Evolutionary conservation across 129 eudicot genomes (phyloP), one percentile per base, ranked within the genome.

Genomic region (Apium graveolens): DNA sequence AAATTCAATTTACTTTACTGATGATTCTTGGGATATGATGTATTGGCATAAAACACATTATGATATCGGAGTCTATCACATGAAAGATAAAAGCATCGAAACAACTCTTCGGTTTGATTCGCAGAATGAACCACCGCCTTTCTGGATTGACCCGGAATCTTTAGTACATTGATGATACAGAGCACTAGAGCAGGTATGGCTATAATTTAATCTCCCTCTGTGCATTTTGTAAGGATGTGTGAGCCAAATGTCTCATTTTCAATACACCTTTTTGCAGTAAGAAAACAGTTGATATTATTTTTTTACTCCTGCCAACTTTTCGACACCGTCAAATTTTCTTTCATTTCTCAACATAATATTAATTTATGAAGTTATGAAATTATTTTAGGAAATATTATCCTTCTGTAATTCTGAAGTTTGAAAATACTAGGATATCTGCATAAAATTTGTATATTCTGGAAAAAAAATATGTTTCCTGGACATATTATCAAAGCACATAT

Each of bases 1-100:
- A 11, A 73, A 73, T 73, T 73, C 55, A 27, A 73, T 73, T 42
- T 73, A 73, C 76, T 73, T 73, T 27, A 73, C 76, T 73, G 76
- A 73, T 13, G 55, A 73, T 73, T 73, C 55, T 42, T 73, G 76
- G 76, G 53, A 42, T 73, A n/a, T 5, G 53, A 73, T 73, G 17
- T 12, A 11, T n/a, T n/a, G n/a, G n/a, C n/a, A n/a, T 72, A 26
- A 72, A 39, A 41, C 0, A 24, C 49, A 16, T 73, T 73, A 1
- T 73, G 76, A 73, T 39, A 29, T 73, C 31, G 76, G 76, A 8
- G 53, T 73, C 34, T 73, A 24, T 72, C 17, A 72, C 76, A 39
- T 72, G 53, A 34, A 72, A n/a, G 76, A 72, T 72, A 72, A 72
- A 72, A 72, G 53, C 37, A 72, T 72, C 51, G 27, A 41, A 31